Conservation (phyloP, 495 filamentous ascomycete genomes). For the Hyaloscypha bicolor region DNA sequence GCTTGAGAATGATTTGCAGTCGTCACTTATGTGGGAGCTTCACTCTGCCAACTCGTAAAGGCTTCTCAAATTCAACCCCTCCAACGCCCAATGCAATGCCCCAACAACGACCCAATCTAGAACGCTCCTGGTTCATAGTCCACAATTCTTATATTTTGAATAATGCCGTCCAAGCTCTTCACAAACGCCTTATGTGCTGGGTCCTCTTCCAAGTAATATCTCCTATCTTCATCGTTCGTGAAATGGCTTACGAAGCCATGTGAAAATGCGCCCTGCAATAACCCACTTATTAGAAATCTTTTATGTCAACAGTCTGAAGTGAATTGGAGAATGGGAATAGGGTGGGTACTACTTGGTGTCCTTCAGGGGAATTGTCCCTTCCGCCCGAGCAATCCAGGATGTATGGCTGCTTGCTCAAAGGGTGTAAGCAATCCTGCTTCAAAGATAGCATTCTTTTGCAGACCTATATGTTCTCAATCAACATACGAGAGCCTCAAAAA, state of each 20-base stretch:
- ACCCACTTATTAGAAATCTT: background rate
- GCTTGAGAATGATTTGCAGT: background rate
- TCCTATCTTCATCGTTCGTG: slow-evolving; percentile 53
- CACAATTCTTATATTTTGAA: slow-evolving; percentile 46
- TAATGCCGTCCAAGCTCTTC: slow-evolving; percentile 35
- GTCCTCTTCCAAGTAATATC: slow-evolving; percentile 58
- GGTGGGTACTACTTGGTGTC: slow-evolving; percentile 51
- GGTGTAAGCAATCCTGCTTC: slow-evolving; percentile 50
- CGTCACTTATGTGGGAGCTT: background rate
- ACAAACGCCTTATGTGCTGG: slow-evolving; percentile 51
- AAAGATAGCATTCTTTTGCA: slow-evolving; percentile 38
- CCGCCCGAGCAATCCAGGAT: slow-evolving; percentile 62
- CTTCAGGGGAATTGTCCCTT: slow-evolving; percentile 65
- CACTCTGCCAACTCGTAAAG: too few species aligned
- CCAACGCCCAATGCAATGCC: background rate
- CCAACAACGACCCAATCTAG: background rate
- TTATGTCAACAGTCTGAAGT: background rate
- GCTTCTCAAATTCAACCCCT: background rate
- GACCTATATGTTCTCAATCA: slow-evolving; percentile 14
- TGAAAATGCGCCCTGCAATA: slow-evolving; percentile 35
- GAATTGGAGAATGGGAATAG: background rate
- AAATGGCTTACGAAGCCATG: slow-evolving; percentile 69
- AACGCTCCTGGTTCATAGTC: slow-evolving; percentile 47
- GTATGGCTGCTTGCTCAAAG: slow-evolving; percentile 53
- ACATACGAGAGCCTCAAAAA: background rate